Evolutionary conservation across 2,329 filamentous ascomycete species (phyloP), one percentile per base, ranked within the genome.

Genomic region (Pseudogymnoascus sp.): DNA sequence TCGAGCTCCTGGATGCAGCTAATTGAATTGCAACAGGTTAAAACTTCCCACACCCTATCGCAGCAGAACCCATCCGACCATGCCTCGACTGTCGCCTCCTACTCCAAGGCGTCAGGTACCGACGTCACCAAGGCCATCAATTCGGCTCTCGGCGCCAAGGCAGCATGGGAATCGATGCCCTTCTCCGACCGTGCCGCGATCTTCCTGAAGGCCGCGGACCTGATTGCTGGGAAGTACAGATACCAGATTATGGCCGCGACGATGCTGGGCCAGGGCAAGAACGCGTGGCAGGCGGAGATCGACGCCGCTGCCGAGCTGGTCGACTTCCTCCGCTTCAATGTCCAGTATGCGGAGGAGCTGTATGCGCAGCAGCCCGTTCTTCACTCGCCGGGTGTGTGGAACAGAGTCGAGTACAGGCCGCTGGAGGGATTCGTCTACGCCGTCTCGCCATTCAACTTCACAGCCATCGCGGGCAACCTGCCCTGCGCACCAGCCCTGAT

Each of bases 221-320:
- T 99, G 66, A 86, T 99, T 69, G 81, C 89, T 62, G 89, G 85
- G 67, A 97, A 97, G 79, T 97, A 99, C 78, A 86, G 95, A 73
- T 97, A 96, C 77, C 91, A 97, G 63, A 85, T 99, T 70, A 96
- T 97, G 90, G 93, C 95, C 6, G 86, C 91, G 50, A 97, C 95
- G 13, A 96, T 97, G 86, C 81, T 96, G 33, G 95, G 93, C 65
- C 93, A 99, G 78, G 93, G 95, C 72, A 97, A 97, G 85, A 97
- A 97, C 75, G 91, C 91, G 59, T 97, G 92, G 92, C 93, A 99
- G 78, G 93, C 95, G n/a, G 93, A 99, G 82, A 97, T 97, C 67
- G 93, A 97, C 76, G 84, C 93, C 40, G 93, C 93, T 16, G 93
- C 93, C 7, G 95, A 99, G 81, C 78, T 96, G 70, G 88, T 86